Percentiles rank a stretch among this genome's conserved stretches.
phyloP scores from a whole-genome alignment of 495 filamentous ascomycete species.

The Pseudotulostoma volvatum region DNA sequence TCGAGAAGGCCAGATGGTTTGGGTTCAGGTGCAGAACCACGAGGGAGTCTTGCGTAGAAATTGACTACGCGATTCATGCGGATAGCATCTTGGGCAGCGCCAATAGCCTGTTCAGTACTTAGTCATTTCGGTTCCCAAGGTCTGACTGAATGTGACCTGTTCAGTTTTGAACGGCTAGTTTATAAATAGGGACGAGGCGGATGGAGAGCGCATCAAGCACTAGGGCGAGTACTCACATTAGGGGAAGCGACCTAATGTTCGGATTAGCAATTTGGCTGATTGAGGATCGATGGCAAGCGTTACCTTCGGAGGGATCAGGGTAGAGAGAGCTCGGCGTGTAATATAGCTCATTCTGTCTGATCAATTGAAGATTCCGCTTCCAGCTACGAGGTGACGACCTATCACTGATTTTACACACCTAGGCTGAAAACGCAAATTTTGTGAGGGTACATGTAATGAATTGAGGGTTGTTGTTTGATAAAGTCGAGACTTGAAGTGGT shows the following conservation, averaged over 20 bases:
- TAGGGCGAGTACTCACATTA: conserved; percentile 46
- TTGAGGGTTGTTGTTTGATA: too few species aligned
- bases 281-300: too few species aligned
- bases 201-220: too few species aligned
- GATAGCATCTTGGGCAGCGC: conserved; percentile 81
- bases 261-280: conserved; percentile 16
- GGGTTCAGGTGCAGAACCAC: conserved; percentile 64
- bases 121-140: conserved; percentile 1
- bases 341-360: conserved; percentile 77
- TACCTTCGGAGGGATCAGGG: conserved; percentile 97
- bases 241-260: conserved; percentile 67
- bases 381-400: not conserved
- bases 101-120: conserved; percentile 58
- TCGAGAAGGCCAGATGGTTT: conserved; percentile 65
- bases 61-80: conserved; percentile 91
- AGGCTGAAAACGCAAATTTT: too few species aligned
- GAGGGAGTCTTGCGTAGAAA: conserved; percentile 96
- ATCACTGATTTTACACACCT: conserved; percentile 4
- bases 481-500: too few species aligned
- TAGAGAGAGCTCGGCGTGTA: conserved; percentile 76
- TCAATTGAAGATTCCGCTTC: not conserved
- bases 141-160: too few species aligned
- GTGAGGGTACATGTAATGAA: too few species aligned
- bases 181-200: too few species aligned
- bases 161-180: too few species aligned